Evolutionary conservation across 1,284 basidiomycete genomes (phyloP).

Genomic region (Cutaneotrichosporon sp.): DNA sequence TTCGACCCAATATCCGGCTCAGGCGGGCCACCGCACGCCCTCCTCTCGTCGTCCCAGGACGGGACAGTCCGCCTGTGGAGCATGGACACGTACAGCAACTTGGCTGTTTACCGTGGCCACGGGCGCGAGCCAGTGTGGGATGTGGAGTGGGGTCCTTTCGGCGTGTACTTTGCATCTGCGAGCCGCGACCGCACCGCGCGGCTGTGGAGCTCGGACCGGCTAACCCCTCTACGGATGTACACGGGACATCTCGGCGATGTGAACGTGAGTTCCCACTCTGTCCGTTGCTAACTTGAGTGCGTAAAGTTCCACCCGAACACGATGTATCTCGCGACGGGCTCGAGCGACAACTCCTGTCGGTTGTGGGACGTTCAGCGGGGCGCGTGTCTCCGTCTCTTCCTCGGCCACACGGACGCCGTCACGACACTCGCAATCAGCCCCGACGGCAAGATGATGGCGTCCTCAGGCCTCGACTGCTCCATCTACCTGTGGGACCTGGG

Average conservation of each 20-base stretch:
- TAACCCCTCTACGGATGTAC: slow-evolving; percentile 84
- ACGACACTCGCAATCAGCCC: slow-evolving; percentile 85
- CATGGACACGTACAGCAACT: slow-evolving; percentile 87
- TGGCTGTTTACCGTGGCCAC: slow-evolving; percentile 93
- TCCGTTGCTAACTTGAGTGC: slow-evolving; percentile 60
- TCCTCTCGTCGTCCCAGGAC: slow-evolving; percentile 93
- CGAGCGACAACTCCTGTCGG: slow-evolving; percentile 90
- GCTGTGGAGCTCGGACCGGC: slow-evolving; percentile 92
- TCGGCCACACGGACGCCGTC: slow-evolving; percentile 90
- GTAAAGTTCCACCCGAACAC: slow-evolving; percentile 97
- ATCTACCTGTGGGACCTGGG: slow-evolving; percentile 97
- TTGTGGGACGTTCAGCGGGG: slow-evolving; percentile 99
- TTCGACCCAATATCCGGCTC: slow-evolving; percentile 92
- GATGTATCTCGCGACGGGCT: slow-evolving; percentile 94
- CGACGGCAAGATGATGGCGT: slow-evolving; percentile 90
- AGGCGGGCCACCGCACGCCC: slow-evolving; percentile 75
- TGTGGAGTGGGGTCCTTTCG: slow-evolving; percentile 95
- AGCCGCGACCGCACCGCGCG: slow-evolving; percentile 92
- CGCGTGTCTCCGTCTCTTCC: slow-evolving; percentile 87
- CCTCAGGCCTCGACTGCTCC: slow-evolving; percentile 80
- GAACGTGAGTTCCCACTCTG: slow-evolving; percentile 64
- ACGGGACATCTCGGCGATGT: slow-evolving; percentile 97
- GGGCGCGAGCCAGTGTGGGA: slow-evolving; percentile 95
- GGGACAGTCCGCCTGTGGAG: slow-evolving; percentile 91
- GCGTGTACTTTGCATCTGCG: slow-evolving; percentile 96